Percentiles rank a stretch among this genome's conserved stretches.
Conservation (phyloP, 805 yeast species). For the Lipomyces sp. region DNA sequence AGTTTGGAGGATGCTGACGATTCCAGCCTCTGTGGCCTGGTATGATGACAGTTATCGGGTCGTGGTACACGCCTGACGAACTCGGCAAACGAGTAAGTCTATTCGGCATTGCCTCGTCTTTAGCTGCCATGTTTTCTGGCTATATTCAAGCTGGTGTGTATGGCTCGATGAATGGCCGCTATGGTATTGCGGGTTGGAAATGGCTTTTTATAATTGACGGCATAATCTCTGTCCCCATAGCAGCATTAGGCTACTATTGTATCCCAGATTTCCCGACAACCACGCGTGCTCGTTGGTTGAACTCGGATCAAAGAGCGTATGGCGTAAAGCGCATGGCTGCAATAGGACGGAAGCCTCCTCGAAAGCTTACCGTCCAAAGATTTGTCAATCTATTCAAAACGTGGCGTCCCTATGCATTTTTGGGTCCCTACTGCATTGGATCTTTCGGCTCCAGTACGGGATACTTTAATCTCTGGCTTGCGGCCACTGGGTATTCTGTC, state of each 20-base stretch:
- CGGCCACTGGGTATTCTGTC: conserved; percentile 41
- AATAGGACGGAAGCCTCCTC: conserved; percentile 34
- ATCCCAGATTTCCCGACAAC: conserved; percentile 34
- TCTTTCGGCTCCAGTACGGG: conserved; percentile 27
- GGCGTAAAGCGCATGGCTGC: conserved; percentile 31
- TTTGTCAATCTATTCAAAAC: conserved; percentile 20
- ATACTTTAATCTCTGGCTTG: conserved; percentile 43
- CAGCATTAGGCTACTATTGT: conserved; percentile 44
- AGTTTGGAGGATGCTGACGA: background rate
- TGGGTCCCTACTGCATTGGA: conserved; percentile 29
- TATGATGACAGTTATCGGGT: conserved; percentile 20
- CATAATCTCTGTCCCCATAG: conserved; percentile 50
- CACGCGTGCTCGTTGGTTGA: conserved; percentile 29
- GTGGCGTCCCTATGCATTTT: conserved; percentile 32
- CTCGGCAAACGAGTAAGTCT: conserved; percentile 27
- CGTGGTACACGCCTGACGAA: conserved; percentile 31
- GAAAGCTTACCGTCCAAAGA: conserved; percentile 20
- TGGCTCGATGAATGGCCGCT: conserved; percentile 37
- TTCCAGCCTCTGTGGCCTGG: conserved; percentile 13
- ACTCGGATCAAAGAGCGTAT: conserved; percentile 22
- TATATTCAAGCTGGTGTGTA: conserved; percentile 55
- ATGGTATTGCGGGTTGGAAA: conserved; percentile 48
- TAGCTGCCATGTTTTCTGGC: conserved; percentile 47
- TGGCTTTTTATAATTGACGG: conserved; percentile 74
- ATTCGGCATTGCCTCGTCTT: conserved; percentile 22